Evolutionary conservation across 148 eudicot genomes (phyloP), one percentile per base, ranked within the genome.

Genomic region (Rhododendron henanense): DNA sequence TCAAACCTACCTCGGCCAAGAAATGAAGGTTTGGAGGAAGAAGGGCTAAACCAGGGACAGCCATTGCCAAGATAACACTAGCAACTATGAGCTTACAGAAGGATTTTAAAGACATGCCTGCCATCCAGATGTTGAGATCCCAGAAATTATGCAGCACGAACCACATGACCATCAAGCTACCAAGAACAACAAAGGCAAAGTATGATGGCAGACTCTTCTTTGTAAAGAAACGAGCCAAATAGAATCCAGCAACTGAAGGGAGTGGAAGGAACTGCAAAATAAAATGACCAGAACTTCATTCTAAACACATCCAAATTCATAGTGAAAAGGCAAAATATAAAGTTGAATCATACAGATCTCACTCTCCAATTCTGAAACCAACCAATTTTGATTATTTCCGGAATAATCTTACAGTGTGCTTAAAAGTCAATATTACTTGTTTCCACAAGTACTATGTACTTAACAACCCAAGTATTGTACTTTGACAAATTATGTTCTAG

Each of bases 61-160:
- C 88, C 94, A 96, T 90, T 84, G 99, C 97, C 85, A 96, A 93
- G 90, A 95, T 88, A 82, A 92, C 94, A 90, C 90, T 91, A 35
- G 92, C 93, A 82, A 96, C 94, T 86, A 96, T 90, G 83, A 95
- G 92, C 92, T 96, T 96, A 89, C 99, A 96, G 84, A 94, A 96
- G 53, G 96, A 94, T 87, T 92, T 96, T 71, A 94, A 92, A 83
- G 99, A 92, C 99, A 96, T 96, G 90, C 99, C 99, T 53, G 98
- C 98, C 91, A 96, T 69, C 99, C 99, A 96, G 45, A 96, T 95
- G 87, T 95, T 96, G 81, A 96, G 99, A 87, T 93, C 97, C 98
- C 98, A 96, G 88, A 92, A 96, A 91, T 94, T 95, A 86, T 96
- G 99, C 93, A 94, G 89, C 82, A 96, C 94, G 89, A 96, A 96